Evolutionary conservation across 1,284 basidiomycete species (phyloP), one percentile per base, ranked within the genome.

Genomic region (Waitea zeae): DNA sequence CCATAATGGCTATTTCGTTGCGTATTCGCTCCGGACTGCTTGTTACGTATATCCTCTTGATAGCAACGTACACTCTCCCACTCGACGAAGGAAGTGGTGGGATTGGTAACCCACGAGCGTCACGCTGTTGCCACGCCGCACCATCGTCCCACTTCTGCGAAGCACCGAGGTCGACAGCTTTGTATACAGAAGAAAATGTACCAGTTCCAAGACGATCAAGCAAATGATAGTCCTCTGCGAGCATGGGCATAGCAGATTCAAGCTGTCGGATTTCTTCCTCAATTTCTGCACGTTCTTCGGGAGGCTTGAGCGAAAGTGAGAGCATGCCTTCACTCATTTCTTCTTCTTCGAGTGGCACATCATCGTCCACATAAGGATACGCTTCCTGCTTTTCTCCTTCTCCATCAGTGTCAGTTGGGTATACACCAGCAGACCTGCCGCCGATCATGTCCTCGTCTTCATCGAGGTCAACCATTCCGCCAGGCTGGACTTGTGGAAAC

Each of bases 161-260:
- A 49, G 81, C 74, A 38, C 70, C 59, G 24, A 81, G 49, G 54
- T 98, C 93, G 43, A 92, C 58, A 0, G 92, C 93, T 49, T 98
- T 96, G 67, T 97, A 99, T 7, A 99, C 93, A 6, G 90, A 92
- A 0, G 93, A 97, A 57, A 99, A 99, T 2, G 93, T 99, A 17
- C 93, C 89, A 41, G 93, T 96, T 12, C 93, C 93, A 0, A 98
- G 68, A 4, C 90, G 70, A 57, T 97, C 93, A 17, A 97, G 57
- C 17, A 97, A 64, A 39, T 65, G 67, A 62, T 95, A 98, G 43
- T 82, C 62, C n/a, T 61, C 53, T 3, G 56, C 51, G 29, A 90
- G 61, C 7, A 64, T 52, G 0, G 78, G 76, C 2, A 92, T 70
- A 12, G 68, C 61, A 1, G 50, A 47, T 41, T 69, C 54, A 13